Evolutionary conservation across 768 basidiomycete species (phyloP), one percentile per base, ranked within the genome.

Genomic region (Gloeostereum incarnatum): DNA sequence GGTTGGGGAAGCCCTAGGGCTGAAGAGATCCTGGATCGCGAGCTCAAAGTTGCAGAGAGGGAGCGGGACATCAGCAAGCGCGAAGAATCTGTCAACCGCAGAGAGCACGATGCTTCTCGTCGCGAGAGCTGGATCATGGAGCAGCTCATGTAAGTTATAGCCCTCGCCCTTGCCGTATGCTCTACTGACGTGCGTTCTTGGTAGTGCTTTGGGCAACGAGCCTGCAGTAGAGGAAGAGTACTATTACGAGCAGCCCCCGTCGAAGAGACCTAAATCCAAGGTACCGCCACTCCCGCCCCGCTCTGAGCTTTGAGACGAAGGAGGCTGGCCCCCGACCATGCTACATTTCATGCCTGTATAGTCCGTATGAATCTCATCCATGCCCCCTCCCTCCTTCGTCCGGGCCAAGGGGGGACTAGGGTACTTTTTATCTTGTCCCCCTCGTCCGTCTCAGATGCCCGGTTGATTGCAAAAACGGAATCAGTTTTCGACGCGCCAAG

Each of bases 241-340:
- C 56, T 61, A 78, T 35, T 89, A 87, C 71, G 85, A 86, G 58
- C 32, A 34, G 18, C 78, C 77, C 22, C 62, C 70, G 46, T 64
- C 59, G 50, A 47, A 70, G 42, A 81, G 79, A 65, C 78, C 82
- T 63, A 87, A 80, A 79, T 65, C 76, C 78, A 89, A 89, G 86
- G 86, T 89, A 89, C 75, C 84, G 62, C 75, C 81, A 66, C 66
- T 68, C 68, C 75, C 75, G 69, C 83, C 83, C 75, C 85, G 81
- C 73, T 81, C 84, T 66, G 83, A 86, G 81, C 80, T 87, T 73
- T 88, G 81, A 87, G 86, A 86, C 85, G 86, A 88, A 82, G 86
- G 84, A 76, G 86, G 76, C 58, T 59, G 49, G 47, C 45, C 32
- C 49, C 53, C 55, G 53, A 44, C 31, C 62, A 58, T 59, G 53